Conservation (phyloP, 2,329 filamentous ascomycete genomes). For the Bimuria novae-zelandiae region DNA sequence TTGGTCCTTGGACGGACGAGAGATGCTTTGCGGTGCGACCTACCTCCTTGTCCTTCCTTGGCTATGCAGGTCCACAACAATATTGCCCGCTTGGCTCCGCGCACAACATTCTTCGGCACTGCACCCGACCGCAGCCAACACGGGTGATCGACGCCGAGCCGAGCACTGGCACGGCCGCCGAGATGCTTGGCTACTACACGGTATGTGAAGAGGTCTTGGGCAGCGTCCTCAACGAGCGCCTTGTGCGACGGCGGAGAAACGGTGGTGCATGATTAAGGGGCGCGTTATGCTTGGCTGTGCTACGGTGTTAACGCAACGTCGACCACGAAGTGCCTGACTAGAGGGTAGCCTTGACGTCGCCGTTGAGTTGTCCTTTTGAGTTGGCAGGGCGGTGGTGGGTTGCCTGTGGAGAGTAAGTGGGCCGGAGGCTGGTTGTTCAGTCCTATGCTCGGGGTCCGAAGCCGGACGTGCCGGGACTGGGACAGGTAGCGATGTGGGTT, state of each 20-base stretch:
- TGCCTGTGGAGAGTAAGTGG: neutral
- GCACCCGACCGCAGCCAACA: neutral
- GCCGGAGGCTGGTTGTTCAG: too few species aligned
- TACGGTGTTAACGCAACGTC: slow-evolving; percentile 1
- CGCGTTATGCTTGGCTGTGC: slow-evolving; percentile 18
- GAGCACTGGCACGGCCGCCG: neutral
- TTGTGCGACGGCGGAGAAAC: slow-evolving; percentile 10
- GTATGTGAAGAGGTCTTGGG: slow-evolving; percentile 8
- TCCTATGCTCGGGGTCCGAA: too few species aligned
- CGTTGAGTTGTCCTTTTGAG: neutral
- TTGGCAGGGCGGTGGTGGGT: neutral
- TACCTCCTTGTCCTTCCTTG: too few species aligned
- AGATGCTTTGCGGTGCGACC: neutral
- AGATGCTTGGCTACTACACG: slow-evolving; percentile 12
- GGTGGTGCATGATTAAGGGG: slow-evolving; percentile 11
- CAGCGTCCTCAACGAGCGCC: neutral
- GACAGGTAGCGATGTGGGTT: too few species aligned
- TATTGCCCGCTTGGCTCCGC: neutral
- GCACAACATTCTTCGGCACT: neutral
- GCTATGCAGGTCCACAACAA: too few species aligned
- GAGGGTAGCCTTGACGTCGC: neutral
- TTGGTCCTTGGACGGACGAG: neutral
- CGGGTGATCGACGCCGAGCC: slow-evolving; percentile 7
- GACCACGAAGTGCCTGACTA: too few species aligned
- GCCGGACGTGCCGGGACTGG: neutral